Base-by-base conservation (phyloP, 1,284 basidiomycete genomes). In the Ceratobasidium theobromae region DNA sequence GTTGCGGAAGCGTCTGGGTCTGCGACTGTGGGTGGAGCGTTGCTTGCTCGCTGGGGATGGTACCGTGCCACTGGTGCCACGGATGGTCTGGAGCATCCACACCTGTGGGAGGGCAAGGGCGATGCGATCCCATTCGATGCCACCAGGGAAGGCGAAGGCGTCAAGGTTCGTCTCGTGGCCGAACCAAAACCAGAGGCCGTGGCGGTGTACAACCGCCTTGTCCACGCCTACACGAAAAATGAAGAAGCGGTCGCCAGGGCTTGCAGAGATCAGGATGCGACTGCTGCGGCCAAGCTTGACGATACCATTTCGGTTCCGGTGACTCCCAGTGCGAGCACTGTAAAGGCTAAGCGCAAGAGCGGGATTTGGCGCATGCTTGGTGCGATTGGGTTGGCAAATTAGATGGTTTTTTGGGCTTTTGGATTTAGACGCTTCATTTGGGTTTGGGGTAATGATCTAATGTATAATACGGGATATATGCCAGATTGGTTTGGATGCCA, bases 11-110 rank as follows among this genome's bases (percentile, higher is more conserved):
- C 71, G 8, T 85, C 84, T 1, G 86, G 89, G 75, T 86, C 85
- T 46, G 87, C 86, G n/a, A 86, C 81, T 4, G 83, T 84, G 72
- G 88, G 88, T 52, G 87, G 87, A 46, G 87, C 86, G 12, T 74
- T 88, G 32, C 78, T 90, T 49, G 88, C 87, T 12, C 83, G 84
- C 72, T 89, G 82, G 73, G 82, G 85, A 3, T 88, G 85, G 84
- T 89, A 86, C 86, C 81, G 79, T 49, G 75, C 73, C 16, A 74
- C 74, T 66, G 55, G 55, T 2, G 8, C 38, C 6, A 57, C 53
- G 18, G 23, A 27, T 11, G 53, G 53, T 5, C 40, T 57, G 23
- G 25, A 38, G 21, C 77, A 65, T 30, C 41, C 30, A 16, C 60
- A 79, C 66, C 79, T 77, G 3, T 76, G 77, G 5, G 58, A 67